These are phyloP conservation scores for Rhododendron ferrugineum DNA, from an alignment of 148 eudicot genomes.

Conservation along the genomic window DNA sequence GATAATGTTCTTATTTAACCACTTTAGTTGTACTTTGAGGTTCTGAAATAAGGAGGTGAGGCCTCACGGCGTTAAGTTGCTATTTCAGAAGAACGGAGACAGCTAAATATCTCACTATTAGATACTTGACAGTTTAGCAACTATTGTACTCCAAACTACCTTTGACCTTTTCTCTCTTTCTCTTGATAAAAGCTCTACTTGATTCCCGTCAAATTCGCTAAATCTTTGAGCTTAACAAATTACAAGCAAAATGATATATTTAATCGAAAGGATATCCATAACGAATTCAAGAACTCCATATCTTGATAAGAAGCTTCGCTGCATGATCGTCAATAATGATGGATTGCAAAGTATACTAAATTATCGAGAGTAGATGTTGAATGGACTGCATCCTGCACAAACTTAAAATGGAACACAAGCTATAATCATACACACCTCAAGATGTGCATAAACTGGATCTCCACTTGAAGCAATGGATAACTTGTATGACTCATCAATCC, in stretches of 20 bases:
- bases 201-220: not conserved
- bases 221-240: not conserved
- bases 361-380: not conserved
- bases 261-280: not conserved
- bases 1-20: not conserved
- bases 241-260: not conserved
- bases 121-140: not conserved
- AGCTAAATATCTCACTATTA: not conserved
- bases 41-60: not conserved
- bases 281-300: not conserved
- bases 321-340: not conserved
- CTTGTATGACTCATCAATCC: conserved; percentile 74
- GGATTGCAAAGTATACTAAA: not conserved
- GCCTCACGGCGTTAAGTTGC: not conserved
- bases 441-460: conserved; percentile 49
- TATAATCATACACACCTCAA: conserved; percentile 38
- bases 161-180: not conserved
- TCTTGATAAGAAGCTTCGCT: not conserved
- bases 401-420: not conserved
- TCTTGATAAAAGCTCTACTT: not conserved
- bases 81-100: not conserved
- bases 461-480: conserved; percentile 44
- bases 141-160: not conserved
- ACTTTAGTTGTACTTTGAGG: not conserved
- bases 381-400: too few relatives aligned